Evolutionary conservation across 2,329 filamentous ascomycete genomes (phyloP), one percentile per base, ranked within the genome.

Genomic region (Magnaporthiopsis poae): DNA sequence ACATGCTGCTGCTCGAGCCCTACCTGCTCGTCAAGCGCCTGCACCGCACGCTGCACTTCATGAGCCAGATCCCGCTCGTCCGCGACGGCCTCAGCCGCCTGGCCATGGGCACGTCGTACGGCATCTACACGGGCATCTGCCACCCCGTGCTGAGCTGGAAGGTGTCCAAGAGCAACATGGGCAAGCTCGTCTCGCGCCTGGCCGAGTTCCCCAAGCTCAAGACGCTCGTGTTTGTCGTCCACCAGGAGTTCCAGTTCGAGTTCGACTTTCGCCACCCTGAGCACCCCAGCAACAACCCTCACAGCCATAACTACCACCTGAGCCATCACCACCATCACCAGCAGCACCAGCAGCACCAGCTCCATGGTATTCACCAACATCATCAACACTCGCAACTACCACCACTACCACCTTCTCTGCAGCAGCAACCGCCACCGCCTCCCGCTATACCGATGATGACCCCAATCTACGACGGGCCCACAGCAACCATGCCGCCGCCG

Each of bases 231-330:
- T 77, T 82, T 35, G 75, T 82, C 25, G 78, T 82, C 3, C 80
- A 81, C 68, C 80, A 82, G 68, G 80, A 80, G 65, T 81, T 80
- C 61, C 78, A 80, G 35, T 81, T 81, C 69, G 79, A 79, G 68
- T 78, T 78, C 60, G 74, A 77, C 67, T 74, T 73, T 25, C 71
- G 73, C 9, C 73, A 72, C 64, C 73, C 69, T 66, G 25, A 70
- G 68, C n/a, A 66, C 69, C 67, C 70, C 29, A n/a, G 18, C 56
- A 35, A 61, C 27, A 27, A 70, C 68, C 29, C 66, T 69, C 67
- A 70, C 29, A 27, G 18, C 35, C 33, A 61, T 25, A 46, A 66
- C 39, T 29, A 56, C 12, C 63, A 64, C 15, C 29, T 64, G 46
- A 29, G 52, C 29, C 52, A 39, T 25, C 64, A 65, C 15, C 46